Conservation (phyloP, 2,329 filamentous ascomycete genomes). For the Ceratocystis cubensis region DNA sequence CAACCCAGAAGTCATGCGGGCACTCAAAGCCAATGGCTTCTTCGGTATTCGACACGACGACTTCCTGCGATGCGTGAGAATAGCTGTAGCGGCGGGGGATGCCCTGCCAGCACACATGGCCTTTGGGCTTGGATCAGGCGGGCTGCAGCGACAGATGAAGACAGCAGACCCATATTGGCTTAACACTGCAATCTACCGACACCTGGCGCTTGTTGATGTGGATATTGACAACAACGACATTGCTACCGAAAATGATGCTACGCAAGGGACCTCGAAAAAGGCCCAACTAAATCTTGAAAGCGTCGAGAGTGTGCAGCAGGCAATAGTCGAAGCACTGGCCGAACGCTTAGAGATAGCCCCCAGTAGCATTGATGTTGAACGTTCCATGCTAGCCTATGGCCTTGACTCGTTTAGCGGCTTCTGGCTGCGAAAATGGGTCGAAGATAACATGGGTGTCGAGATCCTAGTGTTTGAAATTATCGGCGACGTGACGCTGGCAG, state of each 20-base stretch:
- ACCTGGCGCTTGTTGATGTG: slow-evolving; percentile 37
- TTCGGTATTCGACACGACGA: slow-evolving; percentile 41
- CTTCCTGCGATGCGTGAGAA: slow-evolving; percentile 36
- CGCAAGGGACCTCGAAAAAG: slow-evolving; percentile 21
- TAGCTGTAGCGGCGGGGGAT: slow-evolving; percentile 32
- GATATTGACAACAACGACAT: slow-evolving; percentile 14
- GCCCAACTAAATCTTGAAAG: slow-evolving; percentile 23
- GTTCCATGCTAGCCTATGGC: slow-evolving; percentile 35
- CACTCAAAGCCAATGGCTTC: slow-evolving; percentile 40
- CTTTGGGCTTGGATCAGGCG: slow-evolving; percentile 43
- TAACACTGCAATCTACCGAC: slow-evolving; percentile 36
- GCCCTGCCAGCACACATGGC: slow-evolving; percentile 36
- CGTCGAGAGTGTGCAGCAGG: slow-evolving; percentile 29
- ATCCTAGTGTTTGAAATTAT: slow-evolving; percentile 39
- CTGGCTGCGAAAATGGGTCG: slow-evolving; percentile 41
- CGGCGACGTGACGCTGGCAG: slow-evolving; percentile 32
- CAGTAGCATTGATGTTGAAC: slow-evolving; percentile 34
- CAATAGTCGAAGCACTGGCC: slow-evolving; percentile 25
- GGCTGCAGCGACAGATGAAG: slow-evolving; percentile 40
- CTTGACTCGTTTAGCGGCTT: slow-evolving; percentile 43
- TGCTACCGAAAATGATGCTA: slow-evolving; percentile 19
- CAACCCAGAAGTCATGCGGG: slow-evolving; percentile 36
- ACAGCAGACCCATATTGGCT: slow-evolving; percentile 44
- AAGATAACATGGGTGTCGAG: slow-evolving; percentile 33
- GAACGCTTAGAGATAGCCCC: slow-evolving; percentile 34